Evolutionary conservation across 2,329 filamentous ascomycete species (phyloP), one percentile per base, ranked within the genome.

Genomic region (Neoscytalidium dimidiatum): DNA sequence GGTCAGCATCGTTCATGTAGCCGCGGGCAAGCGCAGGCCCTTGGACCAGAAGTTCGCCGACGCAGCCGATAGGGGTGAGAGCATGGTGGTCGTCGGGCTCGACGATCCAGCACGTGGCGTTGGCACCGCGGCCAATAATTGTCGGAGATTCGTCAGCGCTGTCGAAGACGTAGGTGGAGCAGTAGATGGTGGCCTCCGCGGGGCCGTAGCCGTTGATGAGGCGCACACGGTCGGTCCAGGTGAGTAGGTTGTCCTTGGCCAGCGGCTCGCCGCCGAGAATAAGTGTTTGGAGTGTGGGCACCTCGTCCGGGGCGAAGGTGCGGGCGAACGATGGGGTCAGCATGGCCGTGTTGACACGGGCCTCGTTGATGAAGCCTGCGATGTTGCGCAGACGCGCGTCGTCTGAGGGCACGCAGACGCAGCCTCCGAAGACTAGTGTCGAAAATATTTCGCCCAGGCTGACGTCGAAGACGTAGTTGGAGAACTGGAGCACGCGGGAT

Each of bases 261-360:
- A 76, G 63, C 41, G 80, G 79, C 65, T 84, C 82, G 21, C 81
- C 82, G 11, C 80, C 80, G 9, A 80, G 74, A 2, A 77, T 72
- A 49, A 85, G 69, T 0, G 75, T 76, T 61, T 76, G 80, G 38
- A 85, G 69, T 0, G 74, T 77, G 1, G 81, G 80, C 1, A 85
- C 77, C 13, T 75, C 76, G 38, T 76, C 72, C 0, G 81, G 81
- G 8, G 78, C 74, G 0, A 85, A 65, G 0, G 81, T 77, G 21
- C 79, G 77, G 0, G 86, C 85, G n/a, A 90, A 80, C 0, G 86
- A 81, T 1, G 87, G 85, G 0, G 88, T 89, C 68, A 88, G 80
- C 68, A 85, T 82, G 3, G 82, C 81, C 78, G 81, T 83, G 53
- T 81, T 85, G 31, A 82, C 83, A 17, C 81, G 73, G 78, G 85